Evolutionary conservation across 2,329 filamentous ascomycete species (phyloP), one percentile per base, ranked within the genome.

Genomic region (Botrytis squamosa): DNA sequence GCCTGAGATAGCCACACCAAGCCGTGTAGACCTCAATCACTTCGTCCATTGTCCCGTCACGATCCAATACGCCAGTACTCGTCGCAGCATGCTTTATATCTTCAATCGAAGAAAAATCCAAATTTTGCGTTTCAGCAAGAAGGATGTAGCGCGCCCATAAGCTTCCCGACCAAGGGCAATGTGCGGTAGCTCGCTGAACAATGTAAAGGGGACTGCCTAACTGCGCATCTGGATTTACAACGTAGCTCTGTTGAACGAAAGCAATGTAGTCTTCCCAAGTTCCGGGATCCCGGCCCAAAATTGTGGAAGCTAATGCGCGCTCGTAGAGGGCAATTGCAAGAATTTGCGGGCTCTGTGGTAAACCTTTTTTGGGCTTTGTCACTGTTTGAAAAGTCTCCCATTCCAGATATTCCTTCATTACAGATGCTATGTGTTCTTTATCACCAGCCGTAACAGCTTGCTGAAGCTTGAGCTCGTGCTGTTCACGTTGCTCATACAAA

Each of bases 1-100:
- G 92, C 77, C 95, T 94, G 33, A 99, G 87, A 78, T 95, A 98
- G 68, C 94, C 94, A 80, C 95, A 98, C 96, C 96, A 99, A 0
- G 95, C 92, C 71, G 93, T 90, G 80, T 98, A 94, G 80, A 98
- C 93, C 79, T 97, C 94, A 74, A 98, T 88, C 46, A 98, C 90
- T 77, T 95, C 93, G 68, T 94, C 90, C 87, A 98, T 92, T 22
- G 55, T 69, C 38, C 94, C 95, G 75, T 94, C 91, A 76, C 92
- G 91, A 81, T 97, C 94, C 8, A 98, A 86, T 60, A 97, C 86
- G 14, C 94, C 91, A 38, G 93, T 94, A 80, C 91, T 93, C 0
- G 95, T 98, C 10, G 96, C 96, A 62, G 91, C 91, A 82, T 98
- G 94, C 83, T 99, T 99, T 82, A 98, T 94, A 59, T 90, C 88